Evolutionary conservation across 345 rosid genomes (phyloP), one percentile per base, ranked within the genome.

Genomic region (Gossypium anomalum): DNA sequence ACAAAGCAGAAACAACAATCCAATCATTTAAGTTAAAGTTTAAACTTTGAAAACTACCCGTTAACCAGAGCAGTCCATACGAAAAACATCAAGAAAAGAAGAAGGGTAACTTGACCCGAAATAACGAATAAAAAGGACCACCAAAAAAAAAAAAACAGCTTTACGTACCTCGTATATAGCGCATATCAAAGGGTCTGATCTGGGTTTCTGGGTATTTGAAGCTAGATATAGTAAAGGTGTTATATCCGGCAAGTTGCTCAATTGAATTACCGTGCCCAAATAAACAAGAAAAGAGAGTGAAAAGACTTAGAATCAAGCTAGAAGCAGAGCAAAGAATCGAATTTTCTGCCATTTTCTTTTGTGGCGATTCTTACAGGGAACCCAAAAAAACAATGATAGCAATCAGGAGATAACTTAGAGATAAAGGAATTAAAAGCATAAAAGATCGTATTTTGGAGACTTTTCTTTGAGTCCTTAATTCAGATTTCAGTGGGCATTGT

Each of bases 91-190:
- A 48, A 41, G 34, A 7, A 43, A 16, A 20, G 43, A 23, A 61
- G 25, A 43, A 51, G n/a, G 43, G 53, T 5, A 20, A 82, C 56
- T 65, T 41, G 38, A 69, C 43, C 41, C 15, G 16, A 69, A 68
- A 66, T 9, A 2, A 72, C 64, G 4, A 29, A 62, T 41, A 10
- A 47, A 63, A 34, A 58, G 22, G 17, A 17, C 25, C 38, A 11
- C 17, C n/a, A 16, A 49, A 58, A 17, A 15, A 12, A 29, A 29
- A 34, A 29, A 29, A 34, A 34, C 29, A 11, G 58, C 48, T 51
- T 72, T 48, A 74, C 84, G 49, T 20, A 90, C 97, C 95, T 87
- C 97, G 85, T 53, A 90, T 83, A 77, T 90, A 90, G 75, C 91
- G 91, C 76, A 86, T 85, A 75, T 82, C 91, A 73, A 83, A 89